These are phyloP conservation scores for Apiospora pterosperma DNA, from an alignment of 2,329 filamentous ascomycete genomes.

Conservation along the genomic window DNA sequence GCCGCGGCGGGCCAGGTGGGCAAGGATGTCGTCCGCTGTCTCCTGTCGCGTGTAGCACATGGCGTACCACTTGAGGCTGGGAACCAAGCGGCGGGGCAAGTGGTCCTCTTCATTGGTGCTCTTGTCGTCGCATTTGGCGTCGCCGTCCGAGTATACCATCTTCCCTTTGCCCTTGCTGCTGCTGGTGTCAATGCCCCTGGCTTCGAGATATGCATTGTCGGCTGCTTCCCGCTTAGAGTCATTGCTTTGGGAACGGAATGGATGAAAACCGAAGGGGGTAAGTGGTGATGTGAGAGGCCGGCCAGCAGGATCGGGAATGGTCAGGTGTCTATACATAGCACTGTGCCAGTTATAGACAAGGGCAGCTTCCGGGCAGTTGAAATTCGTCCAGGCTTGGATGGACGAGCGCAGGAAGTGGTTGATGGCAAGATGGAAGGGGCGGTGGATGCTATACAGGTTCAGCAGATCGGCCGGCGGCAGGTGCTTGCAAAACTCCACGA, in stretches of 20 bases:
- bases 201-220: background rate
- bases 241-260: background rate
- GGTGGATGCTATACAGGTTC: conserved; percentile 52
- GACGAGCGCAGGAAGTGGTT: conserved; percentile 41
- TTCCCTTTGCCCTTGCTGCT: background rate
- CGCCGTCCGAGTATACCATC: background rate
- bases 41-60: conserved; percentile 61
- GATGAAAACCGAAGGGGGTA: background rate
- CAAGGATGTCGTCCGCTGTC: conserved; percentile 59
- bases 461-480: conserved; percentile 44
- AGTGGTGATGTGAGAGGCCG: conserved; percentile 4
- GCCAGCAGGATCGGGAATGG: conserved; percentile 10
- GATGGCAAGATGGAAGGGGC: conserved; percentile 48
- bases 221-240: background rate
- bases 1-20: conserved; percentile 54
- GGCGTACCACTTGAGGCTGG: conserved; percentile 63
- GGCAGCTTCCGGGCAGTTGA: conserved; percentile 5
- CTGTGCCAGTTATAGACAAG: conserved; percentile 5
- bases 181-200: background rate
- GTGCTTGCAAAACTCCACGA: conserved; percentile 35
- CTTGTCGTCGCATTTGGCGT: background rate
- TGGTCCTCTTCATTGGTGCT: background rate
- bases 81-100: conserved; percentile 43
- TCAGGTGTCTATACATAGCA: conserved; percentile 16
- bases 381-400: conserved; percentile 2